Conservation (phyloP, 129 eudicot genomes). For the Arctium lappa region DNA sequence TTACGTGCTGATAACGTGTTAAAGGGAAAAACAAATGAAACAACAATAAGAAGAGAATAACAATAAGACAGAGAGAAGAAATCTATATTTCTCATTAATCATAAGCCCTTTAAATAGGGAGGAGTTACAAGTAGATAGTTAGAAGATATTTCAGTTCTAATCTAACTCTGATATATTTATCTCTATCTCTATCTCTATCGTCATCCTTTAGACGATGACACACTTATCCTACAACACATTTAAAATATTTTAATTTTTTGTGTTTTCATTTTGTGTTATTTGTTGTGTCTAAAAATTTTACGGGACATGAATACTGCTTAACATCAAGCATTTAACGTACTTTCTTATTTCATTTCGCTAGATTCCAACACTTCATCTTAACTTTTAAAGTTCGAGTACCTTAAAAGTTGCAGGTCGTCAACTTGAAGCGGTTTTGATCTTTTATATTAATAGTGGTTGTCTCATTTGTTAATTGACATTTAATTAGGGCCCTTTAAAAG, state of each 20-base stretch:
- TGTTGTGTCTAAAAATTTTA: not conserved
- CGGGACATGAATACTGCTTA: not conserved
- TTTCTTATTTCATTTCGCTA: not conserved
- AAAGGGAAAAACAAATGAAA: too few species aligned
- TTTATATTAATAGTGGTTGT: not conserved
- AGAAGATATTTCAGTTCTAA: too few species aligned
- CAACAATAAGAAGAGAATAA: too few species aligned
- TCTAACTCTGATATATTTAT: too few species aligned
- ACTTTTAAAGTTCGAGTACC: not conserved
- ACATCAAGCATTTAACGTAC: not conserved
- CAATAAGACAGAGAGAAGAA: too few species aligned
- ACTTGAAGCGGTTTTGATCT: not conserved
- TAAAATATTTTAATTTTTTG: not conserved
- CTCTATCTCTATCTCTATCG: too few species aligned
- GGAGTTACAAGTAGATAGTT: too few species aligned
- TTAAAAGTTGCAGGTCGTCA: not conserved
- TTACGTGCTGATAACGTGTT: too few species aligned
- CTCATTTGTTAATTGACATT: not conserved
- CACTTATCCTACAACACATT: too few species aligned
- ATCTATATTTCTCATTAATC: too few species aligned
- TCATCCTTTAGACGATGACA: too few species aligned
- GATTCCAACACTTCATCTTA: not conserved
- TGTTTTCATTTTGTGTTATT: not conserved
- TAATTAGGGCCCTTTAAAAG: not conserved
- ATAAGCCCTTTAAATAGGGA: too few species aligned